Evolutionary conservation across 352 stramenopile species (phyloP).

Genomic region (Phytophthora hibernalis): DNA sequence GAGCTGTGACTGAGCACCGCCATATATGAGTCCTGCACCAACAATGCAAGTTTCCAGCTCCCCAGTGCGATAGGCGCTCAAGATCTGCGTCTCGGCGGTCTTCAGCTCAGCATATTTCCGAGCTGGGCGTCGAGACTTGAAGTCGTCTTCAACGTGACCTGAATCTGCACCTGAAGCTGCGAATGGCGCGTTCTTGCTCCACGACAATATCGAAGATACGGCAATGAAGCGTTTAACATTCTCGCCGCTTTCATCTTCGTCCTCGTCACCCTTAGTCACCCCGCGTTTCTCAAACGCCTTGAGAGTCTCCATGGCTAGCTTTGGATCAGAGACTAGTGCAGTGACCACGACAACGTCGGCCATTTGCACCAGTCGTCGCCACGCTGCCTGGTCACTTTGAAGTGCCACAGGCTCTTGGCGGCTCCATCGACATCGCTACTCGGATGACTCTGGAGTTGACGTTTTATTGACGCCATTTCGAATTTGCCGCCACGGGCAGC

Average conservation of each 20-base stretch:
- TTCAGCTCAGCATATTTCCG: slow-evolving; percentile 80
- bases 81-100: slow-evolving; percentile 83
- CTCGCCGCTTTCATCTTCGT: slow-evolving; percentile 34
- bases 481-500: slow-evolving; percentile 46
- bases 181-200: slow-evolving; percentile 72
- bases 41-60: slow-evolving; percentile 80
- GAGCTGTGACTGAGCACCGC: slow-evolving; percentile 73
- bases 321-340: slow-evolving; percentile 59
- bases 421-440: slow-evolving; percentile 57
- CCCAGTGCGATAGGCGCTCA: slow-evolving; percentile 69
- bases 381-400: slow-evolving; percentile 49
- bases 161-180: slow-evolving; percentile 48
- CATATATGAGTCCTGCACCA: slow-evolving; percentile 79
- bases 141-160: slow-evolving; percentile 74
- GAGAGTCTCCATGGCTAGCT: slow-evolving; percentile 66
- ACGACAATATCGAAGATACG: slow-evolving; percentile 79
- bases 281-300: slow-evolving; percentile 69
- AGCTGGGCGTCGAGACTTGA: slow-evolving; percentile 80
- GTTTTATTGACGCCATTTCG: slow-evolving; percentile 54
- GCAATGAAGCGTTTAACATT: slow-evolving; percentile 75
- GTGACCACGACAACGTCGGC: slow-evolving; percentile 67
- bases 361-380: slow-evolving; percentile 60
- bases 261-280: slow-evolving; percentile 29
- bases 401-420: slow-evolving; percentile 65
- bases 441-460: slow-evolving; percentile 62